phyloP scores from a whole-genome alignment of 1,139 yeast genomes.

The Diutina mesorugosa region DNA sequence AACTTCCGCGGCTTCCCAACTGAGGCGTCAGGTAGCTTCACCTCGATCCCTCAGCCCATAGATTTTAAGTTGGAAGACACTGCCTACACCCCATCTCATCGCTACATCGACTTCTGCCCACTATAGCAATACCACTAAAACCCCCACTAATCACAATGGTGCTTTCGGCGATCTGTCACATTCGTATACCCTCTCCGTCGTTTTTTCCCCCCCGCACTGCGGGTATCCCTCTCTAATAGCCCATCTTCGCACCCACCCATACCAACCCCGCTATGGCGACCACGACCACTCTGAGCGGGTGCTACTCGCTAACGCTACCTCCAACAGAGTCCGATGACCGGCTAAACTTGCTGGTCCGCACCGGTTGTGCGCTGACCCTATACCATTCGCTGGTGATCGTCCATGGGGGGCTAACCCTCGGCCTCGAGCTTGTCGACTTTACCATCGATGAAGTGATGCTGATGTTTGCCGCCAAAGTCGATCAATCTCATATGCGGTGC shows the following conservation, averaged over 20 bases:
- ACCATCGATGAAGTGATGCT: constrained; percentile 16
- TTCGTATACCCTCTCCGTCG: background rate
- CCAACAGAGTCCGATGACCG: constrained; percentile 33
- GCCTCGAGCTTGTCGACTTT: constrained; percentile 31
- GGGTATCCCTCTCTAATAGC: background rate
- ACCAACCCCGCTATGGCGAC: background rate
- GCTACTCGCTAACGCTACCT: constrained; percentile 35
- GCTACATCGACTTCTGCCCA: too few species aligned
- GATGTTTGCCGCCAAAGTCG: constrained; percentile 16
- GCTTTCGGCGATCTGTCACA: background rate
- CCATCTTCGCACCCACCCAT: background rate
- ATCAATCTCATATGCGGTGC: constrained; percentile 6
- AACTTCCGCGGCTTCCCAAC: background rate
- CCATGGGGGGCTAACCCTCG: constrained; percentile 58
- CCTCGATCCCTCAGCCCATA: too few species aligned
- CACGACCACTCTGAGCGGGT: constrained; percentile 34
- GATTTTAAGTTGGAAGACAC: background rate
- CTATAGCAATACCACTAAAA: too few species aligned
- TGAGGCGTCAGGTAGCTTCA: background rate
- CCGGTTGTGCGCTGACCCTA: constrained; percentile 52
- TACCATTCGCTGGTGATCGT: constrained; percentile 47
- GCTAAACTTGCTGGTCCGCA: constrained; percentile 40
- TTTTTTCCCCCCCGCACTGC: background rate
- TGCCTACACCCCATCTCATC: background rate
- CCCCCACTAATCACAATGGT: background rate